phyloP scores from a whole-genome alignment of 192 early-diverging fungal genomes.

The Mortierella antarctica region DNA sequence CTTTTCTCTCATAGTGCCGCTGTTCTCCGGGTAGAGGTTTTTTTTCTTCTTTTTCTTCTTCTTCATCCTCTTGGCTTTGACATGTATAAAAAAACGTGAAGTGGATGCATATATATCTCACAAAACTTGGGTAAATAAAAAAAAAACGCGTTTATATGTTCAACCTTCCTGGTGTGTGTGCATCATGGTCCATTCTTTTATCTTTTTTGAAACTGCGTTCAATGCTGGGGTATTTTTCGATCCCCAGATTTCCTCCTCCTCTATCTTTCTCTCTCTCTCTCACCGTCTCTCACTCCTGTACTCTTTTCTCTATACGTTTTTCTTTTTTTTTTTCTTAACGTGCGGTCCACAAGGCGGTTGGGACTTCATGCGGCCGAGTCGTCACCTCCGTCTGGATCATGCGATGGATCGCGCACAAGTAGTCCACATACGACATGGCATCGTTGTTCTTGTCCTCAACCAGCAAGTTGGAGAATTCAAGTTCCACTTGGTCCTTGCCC shows the following conservation, averaged over 20 bases:
- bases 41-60: constrained; percentile 22
- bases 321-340: constrained; percentile 7
- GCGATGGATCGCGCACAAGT: constrained; percentile 87
- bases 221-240: constrained; percentile 5
- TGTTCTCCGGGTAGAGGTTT: constrained; percentile 1
- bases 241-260: not conserved
- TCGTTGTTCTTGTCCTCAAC: constrained; percentile 92
- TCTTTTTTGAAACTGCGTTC: not conserved
- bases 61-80: not conserved
- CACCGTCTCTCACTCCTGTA: not conserved
- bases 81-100: too few species aligned
- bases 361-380: constrained; percentile 2
- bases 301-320: not conserved
- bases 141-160: not conserved
- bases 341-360: constrained; percentile 12
- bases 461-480: constrained; percentile 80
- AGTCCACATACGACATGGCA: constrained; percentile 94
- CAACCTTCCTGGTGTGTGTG: too few species aligned
- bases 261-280: not conserved
- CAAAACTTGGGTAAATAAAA: not conserved
- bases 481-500: constrained; percentile 83
- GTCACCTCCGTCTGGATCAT: constrained; percentile 83
- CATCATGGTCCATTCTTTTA: too few species aligned
- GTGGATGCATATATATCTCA: too few species aligned
- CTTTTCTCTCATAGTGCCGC: too few species aligned